phyloP scores from a whole-genome alignment of 352 stramenopile species.

The Phytopythium aichiense region DNA sequence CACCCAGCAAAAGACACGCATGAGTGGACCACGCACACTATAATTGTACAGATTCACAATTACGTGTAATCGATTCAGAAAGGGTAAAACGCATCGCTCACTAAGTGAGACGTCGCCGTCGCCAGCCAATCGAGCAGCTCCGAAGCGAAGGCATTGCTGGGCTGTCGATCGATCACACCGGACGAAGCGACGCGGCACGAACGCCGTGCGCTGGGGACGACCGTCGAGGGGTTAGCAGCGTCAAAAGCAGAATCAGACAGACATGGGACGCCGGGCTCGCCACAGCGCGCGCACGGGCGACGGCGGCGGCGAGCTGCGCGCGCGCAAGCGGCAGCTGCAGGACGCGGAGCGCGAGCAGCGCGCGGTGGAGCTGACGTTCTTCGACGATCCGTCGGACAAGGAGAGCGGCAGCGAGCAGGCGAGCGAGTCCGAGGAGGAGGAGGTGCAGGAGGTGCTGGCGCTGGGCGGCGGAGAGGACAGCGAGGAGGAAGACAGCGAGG shows the following conservation, averaged over 20 bases:
- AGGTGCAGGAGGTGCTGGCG: constrained; percentile 68
- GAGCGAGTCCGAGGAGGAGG: constrained; percentile 56
- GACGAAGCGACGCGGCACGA: constrained; percentile 2
- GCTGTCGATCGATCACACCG: not conserved
- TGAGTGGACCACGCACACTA: not conserved
- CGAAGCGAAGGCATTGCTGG: too few relatives aligned
- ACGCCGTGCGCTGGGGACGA: too few relatives aligned
- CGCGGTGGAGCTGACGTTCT: constrained; percentile 76
- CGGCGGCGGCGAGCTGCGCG: constrained; percentile 64
- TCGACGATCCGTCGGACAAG: constrained; percentile 77
- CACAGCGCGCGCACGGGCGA: constrained; percentile 75
- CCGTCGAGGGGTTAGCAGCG: too few relatives aligned
- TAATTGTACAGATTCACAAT: not conserved
- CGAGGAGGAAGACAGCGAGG: constrained; percentile 36
- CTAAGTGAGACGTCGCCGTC: too few relatives aligned
- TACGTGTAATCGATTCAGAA: not conserved
- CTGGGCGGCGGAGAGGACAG: constrained; percentile 37
- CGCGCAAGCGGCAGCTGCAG: constrained; percentile 63
- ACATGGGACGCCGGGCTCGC: constrained; percentile 69
- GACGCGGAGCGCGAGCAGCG: constrained; percentile 54
- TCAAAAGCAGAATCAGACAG: constrained; percentile 2
- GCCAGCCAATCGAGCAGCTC: not conserved
- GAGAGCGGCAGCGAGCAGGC: constrained; percentile 53
- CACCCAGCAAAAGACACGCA: constrained; percentile 5
- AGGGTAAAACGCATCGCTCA: too few relatives aligned